phyloP scores from a whole-genome alignment of 1,284 basidiomycete genomes.

The Moniliophthora roreri region DNA sequence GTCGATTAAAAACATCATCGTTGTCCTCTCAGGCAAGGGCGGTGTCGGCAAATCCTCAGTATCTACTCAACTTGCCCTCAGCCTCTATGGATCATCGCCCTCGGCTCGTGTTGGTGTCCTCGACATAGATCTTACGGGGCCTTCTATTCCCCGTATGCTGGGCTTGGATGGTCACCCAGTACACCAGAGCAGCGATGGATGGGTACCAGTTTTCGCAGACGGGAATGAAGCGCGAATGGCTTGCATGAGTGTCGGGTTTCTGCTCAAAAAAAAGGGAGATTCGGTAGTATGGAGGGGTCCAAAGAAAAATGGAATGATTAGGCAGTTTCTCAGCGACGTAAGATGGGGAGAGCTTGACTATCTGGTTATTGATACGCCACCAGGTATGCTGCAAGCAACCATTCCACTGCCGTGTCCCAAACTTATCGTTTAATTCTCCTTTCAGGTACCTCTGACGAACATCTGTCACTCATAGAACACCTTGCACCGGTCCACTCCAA shows the following conservation, averaged over 20 bases:
- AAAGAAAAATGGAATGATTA: conserved; percentile 99
- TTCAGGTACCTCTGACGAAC: conserved; percentile 96
- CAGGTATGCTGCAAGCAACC: conserved; percentile 55
- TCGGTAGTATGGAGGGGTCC: conserved; percentile 98
- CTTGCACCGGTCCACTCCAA: conserved; percentile 83
- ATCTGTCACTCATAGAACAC: conserved; percentile 93
- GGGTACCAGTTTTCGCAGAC: conserved; percentile 97
- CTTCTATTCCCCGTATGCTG: conserved; percentile 96
- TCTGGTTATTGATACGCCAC: conserved; percentile 96
- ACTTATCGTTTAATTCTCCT: conserved; percentile 15
- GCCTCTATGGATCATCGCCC: conserved; percentile 69
- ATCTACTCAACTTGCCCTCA: conserved; percentile 89
- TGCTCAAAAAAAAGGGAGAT: conserved; percentile 88
- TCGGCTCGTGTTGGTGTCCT: conserved; percentile 83
- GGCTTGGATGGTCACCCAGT: conserved; percentile 87
- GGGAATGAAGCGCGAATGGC: conserved; percentile 67
- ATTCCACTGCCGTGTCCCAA: conserved; percentile 14
- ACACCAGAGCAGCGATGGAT: conserved; percentile 92
- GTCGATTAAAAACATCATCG: conserved; percentile 83
- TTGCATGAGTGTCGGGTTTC: conserved; percentile 97
- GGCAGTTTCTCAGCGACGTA: conserved; percentile 96
- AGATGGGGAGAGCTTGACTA: conserved; percentile 97
- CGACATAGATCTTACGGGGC: conserved; percentile 96
- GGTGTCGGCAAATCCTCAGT: conserved; percentile 99
- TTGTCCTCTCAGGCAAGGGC: conserved; percentile 95